Evolutionary conservation across 495 filamentous ascomycete species (phyloP).

Genomic region (Chlorociboria aeruginascens): DNA sequence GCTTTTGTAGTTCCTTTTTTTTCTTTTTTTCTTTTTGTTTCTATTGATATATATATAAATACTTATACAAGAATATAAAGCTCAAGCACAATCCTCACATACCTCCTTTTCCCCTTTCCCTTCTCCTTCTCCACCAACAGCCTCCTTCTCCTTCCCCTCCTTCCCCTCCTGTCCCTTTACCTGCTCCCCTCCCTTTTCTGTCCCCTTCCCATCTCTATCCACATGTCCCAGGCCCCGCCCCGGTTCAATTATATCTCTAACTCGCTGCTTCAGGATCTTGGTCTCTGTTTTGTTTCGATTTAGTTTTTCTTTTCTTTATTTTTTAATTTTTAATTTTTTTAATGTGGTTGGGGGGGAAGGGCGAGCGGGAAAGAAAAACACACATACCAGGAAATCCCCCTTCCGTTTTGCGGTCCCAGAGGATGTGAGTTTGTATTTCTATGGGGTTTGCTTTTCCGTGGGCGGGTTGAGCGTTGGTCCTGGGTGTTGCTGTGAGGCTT

Average conservation of each 20-base stretch:
- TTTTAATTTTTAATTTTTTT: no score
- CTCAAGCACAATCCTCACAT: no score
- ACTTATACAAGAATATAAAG: no score
- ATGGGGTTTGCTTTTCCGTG: no score
- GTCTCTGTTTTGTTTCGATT: slow-evolving; percentile 53
- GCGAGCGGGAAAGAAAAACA: background rate
- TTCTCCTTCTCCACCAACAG: background rate
- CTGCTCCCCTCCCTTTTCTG: background rate
- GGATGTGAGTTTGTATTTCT: slow-evolving; percentile 30
- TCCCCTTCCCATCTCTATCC: slow-evolving; percentile 1
- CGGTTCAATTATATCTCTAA: slow-evolving; percentile 76
- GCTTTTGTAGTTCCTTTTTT: background rate
- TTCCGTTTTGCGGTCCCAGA: slow-evolving; percentile 86
- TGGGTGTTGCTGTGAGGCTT: no score
- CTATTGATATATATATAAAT: background rate
- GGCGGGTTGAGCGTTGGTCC: no score
- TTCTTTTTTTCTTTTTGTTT: background rate
- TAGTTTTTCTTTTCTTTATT: background rate
- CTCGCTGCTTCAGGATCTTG: slow-evolving; percentile 79
- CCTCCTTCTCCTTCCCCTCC: background rate
- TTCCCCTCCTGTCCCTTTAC: background rate
- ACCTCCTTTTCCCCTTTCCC: background rate
- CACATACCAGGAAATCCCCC: slow-evolving; percentile 78
- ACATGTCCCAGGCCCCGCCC: slow-evolving; percentile 64
- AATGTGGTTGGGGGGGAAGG: no score